These are phyloP conservation scores for Penicillium sp. DNA, from an alignment of 2,329 filamentous ascomycete genomes.

Conservation along the genomic window DNA sequence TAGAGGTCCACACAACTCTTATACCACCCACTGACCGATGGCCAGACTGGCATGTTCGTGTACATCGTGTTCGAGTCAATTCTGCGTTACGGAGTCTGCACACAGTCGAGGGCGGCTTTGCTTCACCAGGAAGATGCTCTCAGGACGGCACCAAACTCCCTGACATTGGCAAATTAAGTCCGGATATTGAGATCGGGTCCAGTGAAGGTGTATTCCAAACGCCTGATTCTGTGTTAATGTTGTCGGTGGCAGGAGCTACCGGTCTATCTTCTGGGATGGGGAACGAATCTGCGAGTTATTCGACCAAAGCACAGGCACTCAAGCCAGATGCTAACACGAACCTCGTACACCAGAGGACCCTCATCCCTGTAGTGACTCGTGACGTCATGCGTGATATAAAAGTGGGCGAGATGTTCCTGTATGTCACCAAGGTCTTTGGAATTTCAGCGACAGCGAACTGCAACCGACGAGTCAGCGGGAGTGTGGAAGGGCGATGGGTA, in stretches of 20 bases:
- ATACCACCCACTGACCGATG: conserved; percentile 21
- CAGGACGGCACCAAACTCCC: conserved; percentile 11
- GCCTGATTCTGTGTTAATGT: conserved; percentile 9
- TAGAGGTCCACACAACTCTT: conserved; percentile 22
- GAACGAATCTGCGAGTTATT: neutral
- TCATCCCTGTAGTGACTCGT: conserved; percentile 13
- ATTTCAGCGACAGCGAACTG: conserved; percentile 15
- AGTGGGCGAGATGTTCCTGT: conserved; percentile 9
- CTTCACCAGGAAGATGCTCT: conserved; percentile 10
- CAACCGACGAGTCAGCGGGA: neutral
- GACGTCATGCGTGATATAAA: conserved; percentile 5
- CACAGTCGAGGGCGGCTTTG: conserved; percentile 20
- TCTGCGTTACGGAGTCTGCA: conserved; percentile 10
- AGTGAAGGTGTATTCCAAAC: conserved; percentile 12
- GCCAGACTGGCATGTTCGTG: conserved; percentile 30
- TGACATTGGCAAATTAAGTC: neutral
- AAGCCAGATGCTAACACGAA: conserved; percentile 22
- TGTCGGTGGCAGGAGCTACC: conserved; percentile 12
- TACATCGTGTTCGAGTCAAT: conserved; percentile 24
- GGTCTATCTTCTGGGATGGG: neutral
- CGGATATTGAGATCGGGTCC: neutral
- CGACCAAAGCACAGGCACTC: conserved; percentile 2
- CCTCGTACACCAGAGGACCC: conserved; percentile 11
- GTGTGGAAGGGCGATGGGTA: conserved; percentile 11
- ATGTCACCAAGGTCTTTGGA: conserved; percentile 14